phyloP scores from a whole-genome alignment of 768 basidiomycete species.

The Clitopilus passeckerianus region DNA sequence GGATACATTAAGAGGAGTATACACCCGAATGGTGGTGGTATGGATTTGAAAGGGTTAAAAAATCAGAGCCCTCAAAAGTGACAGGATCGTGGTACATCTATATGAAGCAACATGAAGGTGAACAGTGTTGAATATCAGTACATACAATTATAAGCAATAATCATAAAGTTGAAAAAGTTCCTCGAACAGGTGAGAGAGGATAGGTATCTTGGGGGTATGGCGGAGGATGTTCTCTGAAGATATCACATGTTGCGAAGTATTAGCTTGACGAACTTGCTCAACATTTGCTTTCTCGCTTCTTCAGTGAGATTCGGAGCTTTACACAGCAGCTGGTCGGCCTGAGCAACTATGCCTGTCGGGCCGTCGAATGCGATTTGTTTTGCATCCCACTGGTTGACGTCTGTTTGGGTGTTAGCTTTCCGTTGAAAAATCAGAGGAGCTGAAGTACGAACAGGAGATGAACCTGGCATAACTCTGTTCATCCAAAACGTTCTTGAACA shows the following conservation, averaged over 20 bases:
- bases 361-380: slow-evolving; percentile 74
- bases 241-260: slow-evolving; percentile 45
- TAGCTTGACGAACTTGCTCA: slow-evolving; percentile 58
- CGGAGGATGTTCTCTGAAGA: not conserved
- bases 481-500: slow-evolving; percentile 42
- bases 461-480: slow-evolving; percentile 41
- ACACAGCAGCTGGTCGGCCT: slow-evolving; percentile 56
- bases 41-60: not conserved
- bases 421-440: slow-evolving; percentile 2
- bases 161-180: not conserved
- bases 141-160: not conserved
- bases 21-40: not conserved
- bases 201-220: not conserved
- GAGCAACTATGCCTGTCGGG: slow-evolving; percentile 60
- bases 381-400: slow-evolving; percentile 72
- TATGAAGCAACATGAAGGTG: not conserved
- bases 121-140: not conserved
- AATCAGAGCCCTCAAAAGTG: not conserved
- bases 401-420: slow-evolving; percentile 24
- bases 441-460: slow-evolving; percentile 56
- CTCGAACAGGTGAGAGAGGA: not conserved
- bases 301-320: slow-evolving; percentile 39
- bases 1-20: not conserved
- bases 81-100: not conserved
- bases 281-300: slow-evolving; percentile 44